Percentiles rank a stretch among this genome's conserved stretches.
phyloP scores from a whole-genome alignment of 2,329 filamentous ascomycete genomes.

The Pseudopyricularia cyperi region DNA sequence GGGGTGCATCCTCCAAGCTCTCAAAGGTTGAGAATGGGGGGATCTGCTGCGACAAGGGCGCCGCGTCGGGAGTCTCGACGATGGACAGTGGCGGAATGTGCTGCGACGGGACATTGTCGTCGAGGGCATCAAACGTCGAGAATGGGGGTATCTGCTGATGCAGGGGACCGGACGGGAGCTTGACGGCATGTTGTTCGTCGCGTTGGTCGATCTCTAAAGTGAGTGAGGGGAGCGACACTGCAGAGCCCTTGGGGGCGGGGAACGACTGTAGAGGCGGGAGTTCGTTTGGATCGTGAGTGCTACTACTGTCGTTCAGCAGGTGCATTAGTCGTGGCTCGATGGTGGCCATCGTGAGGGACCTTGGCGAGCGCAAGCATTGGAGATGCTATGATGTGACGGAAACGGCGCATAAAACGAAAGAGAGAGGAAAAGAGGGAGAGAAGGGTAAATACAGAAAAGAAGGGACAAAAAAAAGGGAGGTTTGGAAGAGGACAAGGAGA shows the following conservation, averaged over 20 bases:
- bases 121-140: slow-evolving; percentile 5
- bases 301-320: slow-evolving; percentile 39
- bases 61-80: slow-evolving; percentile 3
- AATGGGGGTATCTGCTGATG: slow-evolving; percentile 13
- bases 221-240: slow-evolving; percentile 34
- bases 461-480: not conserved
- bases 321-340: slow-evolving; percentile 57
- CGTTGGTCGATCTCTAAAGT: slow-evolving; percentile 33
- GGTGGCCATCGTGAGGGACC: slow-evolving; percentile 41
- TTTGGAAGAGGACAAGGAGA: not conserved
- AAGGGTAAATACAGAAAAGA: not conserved
- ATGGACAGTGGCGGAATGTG: slow-evolving; percentile 13
- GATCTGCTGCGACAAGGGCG: slow-evolving; percentile 9
- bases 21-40: slow-evolving; percentile 9
- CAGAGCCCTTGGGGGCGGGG: slow-evolving; percentile 28
- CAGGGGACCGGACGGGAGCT: slow-evolving; percentile 4
- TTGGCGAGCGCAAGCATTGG: slow-evolving; percentile 23
- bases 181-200: slow-evolving; percentile 20
- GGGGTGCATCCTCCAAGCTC: slow-evolving; percentile 4
- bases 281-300: slow-evolving; percentile 23
- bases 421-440: not conserved
- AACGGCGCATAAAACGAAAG: slow-evolving; percentile 2
- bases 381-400: slow-evolving; percentile 2
- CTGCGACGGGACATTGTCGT: slow-evolving; percentile 3
- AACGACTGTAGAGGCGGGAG: slow-evolving; percentile 40